phyloP scores from a whole-genome alignment of 2,329 filamentous ascomycete species.

The Aspergillus clavatus region DNA sequence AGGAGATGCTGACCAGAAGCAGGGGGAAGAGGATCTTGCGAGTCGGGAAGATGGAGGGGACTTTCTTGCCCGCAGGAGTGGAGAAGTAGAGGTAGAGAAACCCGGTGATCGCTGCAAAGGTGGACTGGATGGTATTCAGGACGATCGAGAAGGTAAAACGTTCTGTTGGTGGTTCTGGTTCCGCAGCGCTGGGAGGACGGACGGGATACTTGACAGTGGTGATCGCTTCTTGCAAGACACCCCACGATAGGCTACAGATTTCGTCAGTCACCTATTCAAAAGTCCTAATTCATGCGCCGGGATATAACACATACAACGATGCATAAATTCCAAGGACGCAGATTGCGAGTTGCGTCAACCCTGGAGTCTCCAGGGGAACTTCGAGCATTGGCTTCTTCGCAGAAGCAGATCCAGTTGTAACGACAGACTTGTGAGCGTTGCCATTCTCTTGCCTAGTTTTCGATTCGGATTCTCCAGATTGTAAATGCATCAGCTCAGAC shows the following conservation, averaged over 20 bases:
- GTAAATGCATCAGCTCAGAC: constrained; percentile 55
- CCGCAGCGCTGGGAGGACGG: constrained; percentile 43
- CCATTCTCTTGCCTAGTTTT: constrained; percentile 30
- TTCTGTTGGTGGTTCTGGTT: constrained; percentile 47
- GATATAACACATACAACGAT: constrained; percentile 65
- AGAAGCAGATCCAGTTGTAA: constrained; percentile 18
- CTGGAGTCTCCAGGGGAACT: constrained; percentile 44
- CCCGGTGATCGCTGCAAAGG: constrained; percentile 78
- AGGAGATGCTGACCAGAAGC: constrained; percentile 78
- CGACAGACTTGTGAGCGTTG: constrained; percentile 12
- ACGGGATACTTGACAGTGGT: constrained; percentile 84
- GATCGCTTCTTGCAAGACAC: constrained; percentile 91
- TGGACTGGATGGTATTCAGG: constrained; percentile 91
- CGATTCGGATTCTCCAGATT: constrained; percentile 29
- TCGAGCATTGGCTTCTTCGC: constrained; percentile 20
- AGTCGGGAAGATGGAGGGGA: constrained; percentile 66
- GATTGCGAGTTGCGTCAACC: constrained; percentile 70
- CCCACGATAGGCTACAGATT: constrained; percentile 74
- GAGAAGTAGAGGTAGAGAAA: constrained; percentile 69
- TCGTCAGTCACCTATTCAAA: background rate
- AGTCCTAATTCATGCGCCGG: background rate
- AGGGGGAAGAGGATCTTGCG: constrained; percentile 70
- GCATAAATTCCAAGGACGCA: constrained; percentile 95
- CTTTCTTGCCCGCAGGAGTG: constrained; percentile 51
- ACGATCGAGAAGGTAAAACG: constrained; percentile 92